Base-by-base conservation (phyloP, 306 rosid genomes). In the Clitoria ternatea region DNA sequence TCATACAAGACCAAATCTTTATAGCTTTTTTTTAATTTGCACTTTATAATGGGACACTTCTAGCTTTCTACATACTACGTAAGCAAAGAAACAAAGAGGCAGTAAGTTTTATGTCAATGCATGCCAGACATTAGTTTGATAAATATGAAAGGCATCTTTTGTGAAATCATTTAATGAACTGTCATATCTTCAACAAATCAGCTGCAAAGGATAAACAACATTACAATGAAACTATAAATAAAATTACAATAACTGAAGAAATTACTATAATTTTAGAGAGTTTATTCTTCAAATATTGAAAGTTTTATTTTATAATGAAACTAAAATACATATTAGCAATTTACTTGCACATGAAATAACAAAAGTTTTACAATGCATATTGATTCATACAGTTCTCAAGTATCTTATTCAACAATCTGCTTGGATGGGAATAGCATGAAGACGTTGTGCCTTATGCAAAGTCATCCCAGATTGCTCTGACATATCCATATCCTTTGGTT, bases 41-140 rank as follows among this genome's bases (percentile, higher is more conserved):
- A 18, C 37, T 75, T 60, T 77, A 7, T 69, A 15, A 60, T 18
- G 13, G 71, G 69, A 49, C 45, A 68, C 49, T 56, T 69, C 20
- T 61, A 39, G 60, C 69, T 77, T 77, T 69, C 69, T 26, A 45
- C 52, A 61, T 43, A 52, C 61, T 70, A 61, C 32, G 43, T 61
- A 71, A 43, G 73, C 37, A 78, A 72, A 67, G 37, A 61, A 14
- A 4, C 49, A 45, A 36, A 6, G 20, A 50, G 17, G 59, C 6
- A 61, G 40, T 23, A 61, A 61, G 50, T 49, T 60, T 67, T 69
- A 60, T 47, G 55, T 68, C 75, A 76, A 59, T 59, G 57, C 47
- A 76, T 76, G 56, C 37, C 63, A 35, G 43, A 39, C 49, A 60
- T 45, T 17, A 37, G 64, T 47, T 69, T 69, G 49, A 59, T 19